Evolutionary conservation across 768 basidiomycete species (phyloP).

Genomic region (Phylloporus sp.): DNA sequence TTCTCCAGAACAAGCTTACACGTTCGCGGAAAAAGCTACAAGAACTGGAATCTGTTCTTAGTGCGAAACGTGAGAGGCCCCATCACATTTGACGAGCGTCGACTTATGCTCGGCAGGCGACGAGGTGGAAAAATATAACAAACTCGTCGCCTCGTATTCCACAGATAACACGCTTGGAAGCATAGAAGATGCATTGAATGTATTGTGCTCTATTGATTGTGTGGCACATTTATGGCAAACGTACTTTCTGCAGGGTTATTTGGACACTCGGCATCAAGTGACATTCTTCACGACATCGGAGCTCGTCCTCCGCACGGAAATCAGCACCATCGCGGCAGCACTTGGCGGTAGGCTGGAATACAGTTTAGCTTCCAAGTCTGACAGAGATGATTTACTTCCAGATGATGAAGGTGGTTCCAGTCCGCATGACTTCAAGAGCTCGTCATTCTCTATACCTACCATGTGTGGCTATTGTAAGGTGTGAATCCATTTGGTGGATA

Average conservation of each 20-base stretch:
- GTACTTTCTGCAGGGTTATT: conserved; percentile 43
- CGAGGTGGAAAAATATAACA: conserved; percentile 49
- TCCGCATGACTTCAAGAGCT: conserved; percentile 79
- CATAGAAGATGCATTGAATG: conserved; percentile 37
- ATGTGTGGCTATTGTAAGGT: conserved; percentile 81
- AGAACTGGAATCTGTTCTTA: conserved; percentile 54
- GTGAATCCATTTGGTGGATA: conserved; percentile 9
- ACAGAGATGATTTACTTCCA: conserved; percentile 27
- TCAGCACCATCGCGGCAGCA: conserved; percentile 52
- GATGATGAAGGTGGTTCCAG: conserved; percentile 68
- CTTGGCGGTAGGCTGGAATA: conserved; percentile 51
- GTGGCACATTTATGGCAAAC: conserved; percentile 1
- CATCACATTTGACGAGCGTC: neutral
- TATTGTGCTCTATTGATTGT: conserved; percentile 2
- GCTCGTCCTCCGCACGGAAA: conserved; percentile 57
- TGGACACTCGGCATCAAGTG: conserved; percentile 61
- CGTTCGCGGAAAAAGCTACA: conserved; percentile 55
- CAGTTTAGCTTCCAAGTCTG: neutral
- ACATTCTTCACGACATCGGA: conserved; percentile 51
- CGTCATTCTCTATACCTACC: conserved; percentile 82
- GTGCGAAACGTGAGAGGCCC: conserved; percentile 52
- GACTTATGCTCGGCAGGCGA: conserved; percentile 35
- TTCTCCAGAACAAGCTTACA: conserved; percentile 73
- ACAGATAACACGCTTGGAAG: conserved; percentile 47
- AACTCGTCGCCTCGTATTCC: conserved; percentile 43